These are phyloP conservation scores for Dictyostelium citrinum DNA, from an alignment of 78 protist genomes.

Conservation along the genomic window DNA sequence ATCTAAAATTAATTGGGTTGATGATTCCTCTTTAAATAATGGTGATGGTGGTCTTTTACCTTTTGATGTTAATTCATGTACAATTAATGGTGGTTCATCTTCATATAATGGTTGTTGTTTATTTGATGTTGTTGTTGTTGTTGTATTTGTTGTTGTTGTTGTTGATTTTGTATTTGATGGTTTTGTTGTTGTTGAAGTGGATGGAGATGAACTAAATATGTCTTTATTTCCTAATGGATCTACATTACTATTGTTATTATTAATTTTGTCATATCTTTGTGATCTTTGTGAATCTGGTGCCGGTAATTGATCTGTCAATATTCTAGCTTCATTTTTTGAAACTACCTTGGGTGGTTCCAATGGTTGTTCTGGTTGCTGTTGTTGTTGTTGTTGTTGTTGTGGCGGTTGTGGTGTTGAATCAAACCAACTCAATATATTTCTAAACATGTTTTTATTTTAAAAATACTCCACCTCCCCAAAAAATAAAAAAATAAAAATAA, in stretches of 20 bases:
- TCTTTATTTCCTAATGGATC: neutral
- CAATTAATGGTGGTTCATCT: neutral
- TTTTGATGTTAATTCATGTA: neutral
- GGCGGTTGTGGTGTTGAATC: neutral
- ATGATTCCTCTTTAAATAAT: neutral
- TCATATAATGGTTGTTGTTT: slow-evolving; percentile 1
- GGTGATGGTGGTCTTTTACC: neutral
- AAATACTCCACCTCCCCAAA: neutral
- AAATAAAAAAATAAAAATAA: neutral
- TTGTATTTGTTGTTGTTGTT: neutral
- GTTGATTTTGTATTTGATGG: neutral
- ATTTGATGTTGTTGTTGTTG: neutral
- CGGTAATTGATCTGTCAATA: neutral
- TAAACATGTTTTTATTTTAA: neutral
- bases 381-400: neutral
- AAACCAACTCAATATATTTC: neutral
- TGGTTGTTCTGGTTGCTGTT: neutral
- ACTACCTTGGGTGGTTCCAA: neutral
- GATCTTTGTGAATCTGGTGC: slow-evolving; percentile 3
- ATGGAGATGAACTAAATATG: neutral
- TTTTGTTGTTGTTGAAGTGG: neutral
- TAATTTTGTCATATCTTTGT: neutral
- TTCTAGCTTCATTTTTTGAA: slow-evolving; percentile 19
- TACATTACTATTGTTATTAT: neutral
- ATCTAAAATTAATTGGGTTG: neutral